These are phyloP conservation scores for Davidsoniella australis DNA, from an alignment of 2,329 filamentous ascomycete species.

Conservation along the genomic window DNA sequence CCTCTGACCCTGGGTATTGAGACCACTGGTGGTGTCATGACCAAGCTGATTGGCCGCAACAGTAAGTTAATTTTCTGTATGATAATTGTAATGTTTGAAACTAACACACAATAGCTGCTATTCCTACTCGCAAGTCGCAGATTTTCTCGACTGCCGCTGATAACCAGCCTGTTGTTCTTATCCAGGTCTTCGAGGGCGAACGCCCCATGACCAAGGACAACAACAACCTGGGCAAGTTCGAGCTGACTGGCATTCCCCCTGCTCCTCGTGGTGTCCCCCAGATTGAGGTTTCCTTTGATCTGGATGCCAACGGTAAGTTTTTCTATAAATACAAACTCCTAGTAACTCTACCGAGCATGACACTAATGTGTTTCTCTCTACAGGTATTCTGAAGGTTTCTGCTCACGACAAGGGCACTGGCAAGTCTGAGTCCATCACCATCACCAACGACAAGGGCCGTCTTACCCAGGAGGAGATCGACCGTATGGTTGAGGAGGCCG, in stretches of 20 bases:
- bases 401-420: slow-evolving; percentile 96
- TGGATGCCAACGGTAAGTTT: slow-evolving; percentile 69
- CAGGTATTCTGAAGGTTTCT: slow-evolving; percentile 73
- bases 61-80: slow-evolving; percentile 22
- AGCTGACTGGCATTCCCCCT: slow-evolving; percentile 87
- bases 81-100: neutral
- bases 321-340: neutral
- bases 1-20: slow-evolving; percentile 92
- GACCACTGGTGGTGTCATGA: slow-evolving; percentile 96
- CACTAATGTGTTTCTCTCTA: neutral
- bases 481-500: slow-evolving; percentile 95
- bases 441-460: slow-evolving; percentile 98
- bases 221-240: slow-evolving; percentile 95
- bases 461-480: slow-evolving; percentile 94
- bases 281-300: slow-evolving; percentile 95
- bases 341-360: neutral
- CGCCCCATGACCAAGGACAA: slow-evolving; percentile 90
- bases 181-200: slow-evolving; percentile 92
- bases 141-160: slow-evolving; percentile 95
- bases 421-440: slow-evolving; percentile 94
- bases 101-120: slow-evolving; percentile 33
- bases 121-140: slow-evolving; percentile 92
- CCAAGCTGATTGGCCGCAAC: slow-evolving; percentile 87
- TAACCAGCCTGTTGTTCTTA: slow-evolving; percentile 88
- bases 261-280: slow-evolving; percentile 92